Evolutionary conservation across 495 filamentous ascomycete species (phyloP), one percentile per base, ranked within the genome.

Genomic region (Bacidia gigantensis): DNA sequence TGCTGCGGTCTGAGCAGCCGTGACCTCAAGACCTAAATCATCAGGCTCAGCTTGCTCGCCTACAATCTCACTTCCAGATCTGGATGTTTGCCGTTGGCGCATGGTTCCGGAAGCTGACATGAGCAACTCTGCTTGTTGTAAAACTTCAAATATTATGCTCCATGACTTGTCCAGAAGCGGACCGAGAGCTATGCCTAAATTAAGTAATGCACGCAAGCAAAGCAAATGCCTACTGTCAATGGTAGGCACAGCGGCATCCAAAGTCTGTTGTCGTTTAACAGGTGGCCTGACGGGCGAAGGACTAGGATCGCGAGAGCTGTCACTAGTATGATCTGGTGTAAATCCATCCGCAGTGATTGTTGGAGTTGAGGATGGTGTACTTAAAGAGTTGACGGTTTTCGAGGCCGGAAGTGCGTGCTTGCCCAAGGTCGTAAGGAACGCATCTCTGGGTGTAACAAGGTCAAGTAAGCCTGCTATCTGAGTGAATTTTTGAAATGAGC

Each of bases 401-500:
- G 47, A 50, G 5, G 84, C 75, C 9, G 92, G 92, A 9, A 96
- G 84, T 26, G 92, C 86, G 26, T 89, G 81, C 64, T 98, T 98
- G 3, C 86, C 87, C 2, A 98, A 72, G 0, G 89, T 94, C 3
- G 92, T 97, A 22, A 98, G 69, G 57, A 98, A 94, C 2, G 92
- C 90, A 73, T 98, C 92, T 50, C 93, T 72, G 11, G 92, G 87
- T 1, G 92, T 95, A 22, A 75, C 70, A 18, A 96, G 75, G 48
- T 86, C 77, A 18, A 98, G 70, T 50, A 98, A 71, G 12, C 92
- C 92, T 20, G 92, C 87, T 7, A 96, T 92, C 62, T 98, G 92
- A 0, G 93, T 84, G 61, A 98, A 83, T 58, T 94, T 94, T 60
- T 98, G 92, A 58, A 97, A 90, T 0, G 89, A 84, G 46, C 90